phyloP scores from a whole-genome alignment of 139 green algal species.

The Coelastrella sp. region DNA sequence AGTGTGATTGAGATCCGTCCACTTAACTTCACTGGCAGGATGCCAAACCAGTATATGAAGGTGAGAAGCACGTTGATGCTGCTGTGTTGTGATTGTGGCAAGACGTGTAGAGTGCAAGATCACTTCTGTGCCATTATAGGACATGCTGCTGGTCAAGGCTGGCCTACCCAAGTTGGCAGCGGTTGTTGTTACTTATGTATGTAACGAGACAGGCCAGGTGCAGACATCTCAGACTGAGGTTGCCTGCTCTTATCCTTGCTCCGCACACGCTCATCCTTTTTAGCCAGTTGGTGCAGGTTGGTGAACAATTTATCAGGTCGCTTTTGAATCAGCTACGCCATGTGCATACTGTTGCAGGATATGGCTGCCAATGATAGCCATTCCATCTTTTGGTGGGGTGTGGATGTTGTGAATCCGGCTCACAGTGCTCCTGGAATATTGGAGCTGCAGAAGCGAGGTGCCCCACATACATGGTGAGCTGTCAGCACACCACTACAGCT shows the following conservation, averaged over 20 bases:
- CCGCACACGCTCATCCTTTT: no score
- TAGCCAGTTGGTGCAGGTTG: no score
- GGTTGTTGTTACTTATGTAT: no score
- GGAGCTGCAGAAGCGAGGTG: conserved; percentile 17
- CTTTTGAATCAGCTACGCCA: no score
- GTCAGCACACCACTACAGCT: neutral
- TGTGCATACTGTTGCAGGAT: neutral
- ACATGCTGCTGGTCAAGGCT: neutral
- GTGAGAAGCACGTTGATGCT: neutral
- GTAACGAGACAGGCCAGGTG: no score
- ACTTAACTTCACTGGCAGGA: neutral
- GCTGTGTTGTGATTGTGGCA: neutral
- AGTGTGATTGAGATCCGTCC: conserved; percentile 46
- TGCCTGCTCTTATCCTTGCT: no score
- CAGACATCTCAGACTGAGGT: no score
- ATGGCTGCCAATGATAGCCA: conserved; percentile 13
- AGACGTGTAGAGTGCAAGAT: neutral
- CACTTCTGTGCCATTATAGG: neutral
- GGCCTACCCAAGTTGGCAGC: no score
- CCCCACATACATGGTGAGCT: conserved; percentile 30
- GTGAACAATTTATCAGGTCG: no score
- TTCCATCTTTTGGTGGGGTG: conserved; percentile 46
- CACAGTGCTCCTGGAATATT: conserved; percentile 1
- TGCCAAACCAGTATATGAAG: conserved; percentile 43
- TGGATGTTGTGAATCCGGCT: conserved; percentile 30